These are phyloP conservation scores for Botrytis cinerea DNA, from an alignment of 2,329 filamentous ascomycete genomes.

Conservation along the genomic window DNA sequence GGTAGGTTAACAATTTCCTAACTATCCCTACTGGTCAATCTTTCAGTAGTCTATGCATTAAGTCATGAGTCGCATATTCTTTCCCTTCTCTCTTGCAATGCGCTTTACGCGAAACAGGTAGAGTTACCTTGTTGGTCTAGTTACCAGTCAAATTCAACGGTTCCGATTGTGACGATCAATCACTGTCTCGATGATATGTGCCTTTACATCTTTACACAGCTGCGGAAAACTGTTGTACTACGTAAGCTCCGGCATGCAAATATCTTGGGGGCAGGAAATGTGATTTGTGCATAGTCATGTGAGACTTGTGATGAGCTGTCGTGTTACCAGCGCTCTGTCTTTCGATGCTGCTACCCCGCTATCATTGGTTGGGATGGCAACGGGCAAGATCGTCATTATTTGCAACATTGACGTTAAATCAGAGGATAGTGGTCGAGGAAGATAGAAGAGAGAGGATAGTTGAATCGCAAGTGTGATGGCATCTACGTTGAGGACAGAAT, in stretches of 20 bases:
- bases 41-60: constrained; percentile 17
- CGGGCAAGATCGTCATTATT: constrained; percentile 6
- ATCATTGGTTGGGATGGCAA: constrained; percentile 21
- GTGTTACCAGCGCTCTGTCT: constrained; percentile 22
- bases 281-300: constrained; percentile 22
- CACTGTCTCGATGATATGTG: not conserved
- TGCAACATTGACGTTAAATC: not conserved
- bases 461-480: constrained; percentile 13
- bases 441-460: not conserved
- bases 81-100: not conserved
- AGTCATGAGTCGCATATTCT: constrained; percentile 21
- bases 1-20: constrained; percentile 50
- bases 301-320: constrained; percentile 17
- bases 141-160: constrained; percentile 20
- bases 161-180: constrained; percentile 8
- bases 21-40: constrained; percentile 1
- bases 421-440: not conserved
- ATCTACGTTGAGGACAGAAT: not conserved
- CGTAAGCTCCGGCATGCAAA: constrained; percentile 1
- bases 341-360: constrained; percentile 3
- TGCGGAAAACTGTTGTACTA: constrained; percentile 1
- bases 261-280: constrained; percentile 18
- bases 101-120: constrained; percentile 12
- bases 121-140: constrained; percentile 19
- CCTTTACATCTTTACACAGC: constrained; percentile 9